Base-by-base conservation (phyloP, 1,284 basidiomycete genomes). In the Ceratobasidium sp. region DNA sequence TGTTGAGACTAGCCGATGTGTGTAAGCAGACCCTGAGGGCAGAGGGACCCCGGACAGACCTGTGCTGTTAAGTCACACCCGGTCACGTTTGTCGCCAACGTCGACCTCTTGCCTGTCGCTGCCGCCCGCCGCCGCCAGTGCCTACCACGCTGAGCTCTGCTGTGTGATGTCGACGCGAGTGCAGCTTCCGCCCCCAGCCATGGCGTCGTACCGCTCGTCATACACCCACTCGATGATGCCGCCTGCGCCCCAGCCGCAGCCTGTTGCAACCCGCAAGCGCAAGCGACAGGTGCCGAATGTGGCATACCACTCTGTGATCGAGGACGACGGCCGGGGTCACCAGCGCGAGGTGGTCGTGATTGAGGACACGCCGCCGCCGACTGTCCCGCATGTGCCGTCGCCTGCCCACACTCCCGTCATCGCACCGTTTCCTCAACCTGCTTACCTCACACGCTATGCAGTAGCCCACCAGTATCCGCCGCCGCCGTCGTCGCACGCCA, bases 311-410 rank as follows among this genome's bases (percentile, higher is more conserved):
- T 70, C 72, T 35, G 73, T 74, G 47, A 87, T 92, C 74, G 91
- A 93, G 79, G 84, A 91, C 76, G 91, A 93, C 79, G 83, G 82
- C 75, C 81, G 87, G 58, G 91, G 91, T 73, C 82, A 83, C 73
- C 82, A 91, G 49, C 82, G 91, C 58, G 91, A 93, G 77, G 89
- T 93, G 75, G 92, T 93, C 78, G 88, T 93, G 74, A 92, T 93
- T 77, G 91, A 93, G 74, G 91, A 93, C 80, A 92, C 91, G 55
- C 91, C 85, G 22, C 76, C 84, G 8, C 90, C 91, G 57, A 32
- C 40, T 45, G 50, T 29, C 25, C 57, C 42, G 4, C 38, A 34
- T 15, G 64, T 45, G 4, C 53, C 65, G 13, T 68, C 65, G 35
- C 65, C 65, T n/a, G 50, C 53, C 32, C 52, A 47, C 42, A 50